Evolutionary conservation across 768 basidiomycete genomes (phyloP).

Genomic region (Cystofilobasidium ferigula): DNA sequence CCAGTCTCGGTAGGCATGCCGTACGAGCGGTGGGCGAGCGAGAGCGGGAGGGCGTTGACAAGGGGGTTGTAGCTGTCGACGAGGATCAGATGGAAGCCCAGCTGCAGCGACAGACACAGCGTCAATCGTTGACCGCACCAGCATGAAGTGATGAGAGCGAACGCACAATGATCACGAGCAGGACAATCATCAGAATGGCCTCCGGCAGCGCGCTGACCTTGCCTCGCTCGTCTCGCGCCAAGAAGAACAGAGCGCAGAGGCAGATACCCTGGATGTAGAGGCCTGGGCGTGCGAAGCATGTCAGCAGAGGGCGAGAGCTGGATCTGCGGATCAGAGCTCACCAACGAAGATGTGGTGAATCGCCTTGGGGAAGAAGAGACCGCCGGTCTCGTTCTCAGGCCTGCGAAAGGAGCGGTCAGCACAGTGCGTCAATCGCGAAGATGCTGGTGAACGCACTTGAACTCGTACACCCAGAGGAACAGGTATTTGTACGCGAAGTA

Average conservation of each 20-base stretch:
- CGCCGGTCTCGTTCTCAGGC: constrained; percentile 65
- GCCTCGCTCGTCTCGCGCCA: constrained; percentile 50
- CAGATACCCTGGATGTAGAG: constrained; percentile 51
- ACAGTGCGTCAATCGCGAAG: neutral
- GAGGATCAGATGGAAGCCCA: constrained; percentile 61
- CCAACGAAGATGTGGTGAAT: constrained; percentile 89
- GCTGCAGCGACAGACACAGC: constrained; percentile 39
- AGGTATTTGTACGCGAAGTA: constrained; percentile 50
- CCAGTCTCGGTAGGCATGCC: constrained; percentile 35
- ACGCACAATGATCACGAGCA: constrained; percentile 72
- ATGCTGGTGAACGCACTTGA: neutral
- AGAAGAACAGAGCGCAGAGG: constrained; percentile 79
- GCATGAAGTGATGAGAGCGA: neutral
- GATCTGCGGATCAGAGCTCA: neutral
- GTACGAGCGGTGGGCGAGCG: constrained; percentile 60
- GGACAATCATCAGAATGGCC: constrained; percentile 70
- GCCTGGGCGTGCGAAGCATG: neutral
- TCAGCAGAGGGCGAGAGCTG: neutral
- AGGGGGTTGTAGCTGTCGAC: constrained; percentile 72
- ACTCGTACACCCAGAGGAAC: constrained; percentile 57
- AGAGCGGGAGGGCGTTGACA: constrained; percentile 60
- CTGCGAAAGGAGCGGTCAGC: neutral
- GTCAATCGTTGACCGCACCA: neutral
- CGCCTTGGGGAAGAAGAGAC: constrained; percentile 89
- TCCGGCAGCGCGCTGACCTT: constrained; percentile 56